These are phyloP conservation scores for Monosporozyma aerobia DNA, from an alignment of 805 yeast species.

Conservation along the genomic window DNA sequence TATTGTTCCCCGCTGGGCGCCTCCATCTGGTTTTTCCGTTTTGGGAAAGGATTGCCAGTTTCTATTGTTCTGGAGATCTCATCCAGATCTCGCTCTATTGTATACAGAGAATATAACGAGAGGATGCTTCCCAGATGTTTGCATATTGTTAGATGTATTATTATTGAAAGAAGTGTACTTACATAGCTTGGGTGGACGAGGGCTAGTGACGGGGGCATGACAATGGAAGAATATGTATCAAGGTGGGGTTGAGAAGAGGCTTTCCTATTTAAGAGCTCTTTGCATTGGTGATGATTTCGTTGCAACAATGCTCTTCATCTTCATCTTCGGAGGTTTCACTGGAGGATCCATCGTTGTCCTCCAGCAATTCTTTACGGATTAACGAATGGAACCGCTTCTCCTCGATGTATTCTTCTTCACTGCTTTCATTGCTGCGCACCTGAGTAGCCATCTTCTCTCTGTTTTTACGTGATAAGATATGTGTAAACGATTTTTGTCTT, in stretches of 20 bases:
- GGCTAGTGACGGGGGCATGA: neutral
- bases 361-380: neutral
- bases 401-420: constrained; percentile 9
- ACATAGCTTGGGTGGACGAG: neutral
- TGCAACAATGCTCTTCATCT: neutral
- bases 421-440: constrained; percentile 1
- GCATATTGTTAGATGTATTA: neutral
- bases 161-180: neutral
- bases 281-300: neutral
- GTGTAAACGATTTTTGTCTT: constrained; percentile 67
- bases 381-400: neutral
- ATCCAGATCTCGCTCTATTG: neutral
- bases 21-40: neutral
- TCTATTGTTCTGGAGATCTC: neutral
- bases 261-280: neutral
- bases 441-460: constrained; percentile 11
- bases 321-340: neutral
- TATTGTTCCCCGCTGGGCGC: neutral
- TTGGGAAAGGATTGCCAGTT: neutral
- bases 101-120: too few species aligned
- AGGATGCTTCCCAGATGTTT: neutral
- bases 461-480: constrained; percentile 14
- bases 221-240: neutral
- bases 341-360: neutral
- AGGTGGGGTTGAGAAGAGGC: neutral